Conservation (phyloP, 371 early-diverging fungal genomes). For the Globomyces sp. region DNA sequence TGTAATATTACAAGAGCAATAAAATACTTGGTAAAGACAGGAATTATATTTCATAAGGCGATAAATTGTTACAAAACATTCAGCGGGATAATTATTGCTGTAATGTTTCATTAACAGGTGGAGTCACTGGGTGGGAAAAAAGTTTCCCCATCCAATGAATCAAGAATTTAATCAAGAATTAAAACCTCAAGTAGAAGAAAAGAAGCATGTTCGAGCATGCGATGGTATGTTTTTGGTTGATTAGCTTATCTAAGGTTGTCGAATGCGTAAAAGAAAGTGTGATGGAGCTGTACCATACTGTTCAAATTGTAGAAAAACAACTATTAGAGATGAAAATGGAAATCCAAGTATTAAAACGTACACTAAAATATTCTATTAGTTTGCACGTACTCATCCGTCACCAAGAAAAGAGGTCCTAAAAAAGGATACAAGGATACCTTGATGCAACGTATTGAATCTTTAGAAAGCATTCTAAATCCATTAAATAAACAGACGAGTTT, state of each 20-base stretch:
- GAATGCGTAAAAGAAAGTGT: constrained; percentile 15
- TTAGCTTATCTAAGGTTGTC: background rate
- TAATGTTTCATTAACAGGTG: too few relatives aligned
- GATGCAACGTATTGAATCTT: constrained; percentile 12
- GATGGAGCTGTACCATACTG: constrained; percentile 15
- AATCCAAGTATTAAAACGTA: background rate
- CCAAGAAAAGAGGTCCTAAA: constrained; percentile 19
- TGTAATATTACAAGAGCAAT: background rate
- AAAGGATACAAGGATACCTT: constrained; percentile 19
- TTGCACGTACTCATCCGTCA: constrained; percentile 17
- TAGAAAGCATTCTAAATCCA: constrained; percentile 9
- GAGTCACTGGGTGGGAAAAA: too few relatives aligned
- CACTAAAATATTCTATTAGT: background rate
- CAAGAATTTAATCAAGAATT: background rate
- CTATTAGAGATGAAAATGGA: constrained; percentile 14
- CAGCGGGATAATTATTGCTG: too few relatives aligned
- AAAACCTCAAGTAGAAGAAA: background rate
- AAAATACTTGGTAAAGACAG: background rate
- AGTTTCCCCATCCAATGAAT: constrained; percentile 1
- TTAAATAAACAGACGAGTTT: background rate
- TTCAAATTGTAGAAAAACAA: constrained; percentile 9
- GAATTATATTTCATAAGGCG: too few relatives aligned
- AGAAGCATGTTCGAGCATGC: constrained; percentile 5
- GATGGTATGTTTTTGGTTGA: background rate
- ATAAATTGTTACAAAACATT: too few relatives aligned